Percentiles rank a stretch among this genome's conserved stretches.
Evolutionary conservation across 768 basidiomycete genomes (phyloP).

Genomic region (Kwoniella newhampshirensis): DNA sequence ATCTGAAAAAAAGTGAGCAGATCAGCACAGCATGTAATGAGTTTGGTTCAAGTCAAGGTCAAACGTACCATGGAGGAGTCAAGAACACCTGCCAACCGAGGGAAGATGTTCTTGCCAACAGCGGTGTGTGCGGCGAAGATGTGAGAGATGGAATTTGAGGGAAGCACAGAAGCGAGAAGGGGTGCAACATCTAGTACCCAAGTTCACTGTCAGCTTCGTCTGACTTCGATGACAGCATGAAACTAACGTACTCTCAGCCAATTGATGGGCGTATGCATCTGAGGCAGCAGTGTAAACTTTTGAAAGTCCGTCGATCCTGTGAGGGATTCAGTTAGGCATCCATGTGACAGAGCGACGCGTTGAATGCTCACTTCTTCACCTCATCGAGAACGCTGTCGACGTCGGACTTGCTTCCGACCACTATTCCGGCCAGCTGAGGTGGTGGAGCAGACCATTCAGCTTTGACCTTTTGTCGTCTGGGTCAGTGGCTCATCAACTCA

Average conservation of each 20-base stretch:
- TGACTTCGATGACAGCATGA: neutral
- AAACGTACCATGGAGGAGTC: slow-evolving; percentile 67
- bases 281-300: slow-evolving; percentile 52
- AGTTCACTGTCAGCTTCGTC: neutral
- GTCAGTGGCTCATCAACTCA: no score
- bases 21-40: no score
- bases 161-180: slow-evolving; percentile 72
- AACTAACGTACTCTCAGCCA: slow-evolving; percentile 46
- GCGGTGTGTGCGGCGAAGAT: slow-evolving; percentile 90
- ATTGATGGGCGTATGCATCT: slow-evolving; percentile 39
- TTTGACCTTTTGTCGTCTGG: no score
- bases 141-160: slow-evolving; percentile 72
- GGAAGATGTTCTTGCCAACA: slow-evolving; percentile 85
- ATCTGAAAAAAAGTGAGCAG: slow-evolving; percentile 53
- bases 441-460: slow-evolving; percentile 49
- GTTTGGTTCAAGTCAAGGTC: neutral
- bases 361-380: slow-evolving; percentile 69
- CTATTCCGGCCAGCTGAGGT: slow-evolving; percentile 54
- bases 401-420: slow-evolving; percentile 55
- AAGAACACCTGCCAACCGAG: slow-evolving; percentile 85
- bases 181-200: slow-evolving; percentile 70
- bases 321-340: neutral
- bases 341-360: neutral
- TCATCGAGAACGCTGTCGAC: slow-evolving; percentile 67
- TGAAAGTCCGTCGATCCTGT: slow-evolving; percentile 51